These are phyloP conservation scores for Euphorbia celastroides DNA, from an alignment of 441 rosid species.

Conservation along the genomic window DNA sequence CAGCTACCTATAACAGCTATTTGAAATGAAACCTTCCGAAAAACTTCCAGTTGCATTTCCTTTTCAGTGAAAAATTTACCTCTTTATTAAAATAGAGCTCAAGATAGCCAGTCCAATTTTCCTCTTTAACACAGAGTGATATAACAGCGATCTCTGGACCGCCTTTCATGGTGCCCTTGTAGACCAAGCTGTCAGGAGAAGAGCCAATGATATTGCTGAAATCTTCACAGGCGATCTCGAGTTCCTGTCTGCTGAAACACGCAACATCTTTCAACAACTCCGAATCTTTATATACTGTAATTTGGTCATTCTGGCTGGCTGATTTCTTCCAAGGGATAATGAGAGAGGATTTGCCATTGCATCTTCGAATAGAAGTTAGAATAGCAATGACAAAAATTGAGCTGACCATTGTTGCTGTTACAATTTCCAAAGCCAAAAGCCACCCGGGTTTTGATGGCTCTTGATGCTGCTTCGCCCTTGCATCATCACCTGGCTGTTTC, in stretches of 20 bases:
- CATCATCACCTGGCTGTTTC: constrained; percentile 38
- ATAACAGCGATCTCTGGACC: constrained; percentile 97
- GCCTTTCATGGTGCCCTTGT: constrained; percentile 87
- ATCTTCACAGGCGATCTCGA: constrained; percentile 98
- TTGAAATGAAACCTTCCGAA: constrained; percentile 11
- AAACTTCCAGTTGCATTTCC: constrained; percentile 3
- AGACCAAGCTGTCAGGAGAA: constrained; percentile 85
- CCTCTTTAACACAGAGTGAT: constrained; percentile 83
- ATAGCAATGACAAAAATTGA: constrained; percentile 54
- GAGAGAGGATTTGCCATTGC: constrained; percentile 69
- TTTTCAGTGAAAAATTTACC: constrained; percentile 31
- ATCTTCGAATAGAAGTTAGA: constrained; percentile 60
- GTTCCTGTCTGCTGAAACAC: constrained; percentile 84
- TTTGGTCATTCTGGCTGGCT: constrained; percentile 66
- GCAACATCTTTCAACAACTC: constrained; percentile 75
- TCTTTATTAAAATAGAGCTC: constrained; percentile 95
- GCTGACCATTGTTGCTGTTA: constrained; percentile 80
- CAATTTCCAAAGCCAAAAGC: constrained; percentile 81
- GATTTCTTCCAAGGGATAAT: constrained; percentile 99
- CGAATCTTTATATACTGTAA: constrained; percentile 69
- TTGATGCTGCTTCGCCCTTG: constrained; percentile 36
- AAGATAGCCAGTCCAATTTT: constrained; percentile 88
- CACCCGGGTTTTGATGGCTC: constrained; percentile 61
- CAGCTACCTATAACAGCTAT: constrained; percentile 67
- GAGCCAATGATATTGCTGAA: constrained; percentile 97